A percentile compares a stretch with the other conserved stretches of the same genome.
Evolutionary conservation across 306 rosid genomes (phyloP).

Genomic region (Malus orientalis): DNA sequence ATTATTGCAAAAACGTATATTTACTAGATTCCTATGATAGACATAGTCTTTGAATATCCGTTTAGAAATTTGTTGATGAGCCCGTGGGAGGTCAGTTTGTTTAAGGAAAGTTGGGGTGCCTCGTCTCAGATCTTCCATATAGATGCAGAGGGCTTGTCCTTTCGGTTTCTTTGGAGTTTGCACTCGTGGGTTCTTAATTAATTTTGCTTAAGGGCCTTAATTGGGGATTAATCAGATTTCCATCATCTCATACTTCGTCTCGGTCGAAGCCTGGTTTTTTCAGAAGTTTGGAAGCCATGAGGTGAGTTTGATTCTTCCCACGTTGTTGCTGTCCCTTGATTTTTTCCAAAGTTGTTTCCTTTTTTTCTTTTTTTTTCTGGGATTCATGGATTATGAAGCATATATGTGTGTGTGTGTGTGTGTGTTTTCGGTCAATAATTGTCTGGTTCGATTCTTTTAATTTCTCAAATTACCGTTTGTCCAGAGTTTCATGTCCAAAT

Average conservation of each 20-base stretch:
- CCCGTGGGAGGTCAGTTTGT: background rate
- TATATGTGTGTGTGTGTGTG: too few relatives aligned
- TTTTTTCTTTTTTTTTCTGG: background rate
- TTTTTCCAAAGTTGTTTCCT: background rate
- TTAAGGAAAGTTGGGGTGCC: conserved; percentile 9
- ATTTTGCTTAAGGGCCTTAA: conserved; percentile 21
- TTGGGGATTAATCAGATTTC: conserved; percentile 13
- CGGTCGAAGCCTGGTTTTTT: conserved; percentile 25
- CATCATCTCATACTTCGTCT: conserved; percentile 7
- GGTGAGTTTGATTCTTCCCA: conserved; percentile 27
- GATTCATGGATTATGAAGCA: background rate
- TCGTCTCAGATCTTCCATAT: conserved; percentile 34
- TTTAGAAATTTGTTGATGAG: background rate
- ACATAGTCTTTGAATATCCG: background rate
- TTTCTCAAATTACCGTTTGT: too few relatives aligned
- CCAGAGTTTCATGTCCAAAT: too few relatives aligned
- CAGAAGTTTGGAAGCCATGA: conserved; percentile 42
- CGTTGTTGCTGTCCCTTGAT: background rate
- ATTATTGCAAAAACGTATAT: background rate
- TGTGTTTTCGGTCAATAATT: background rate
- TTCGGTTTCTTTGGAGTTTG: background rate
- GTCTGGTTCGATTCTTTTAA: background rate
- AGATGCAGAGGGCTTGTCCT: conserved; percentile 14
- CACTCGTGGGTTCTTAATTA: background rate
- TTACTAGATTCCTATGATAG: background rate